Evolutionary conservation across 108 stramenopile genomes (phyloP).

Genomic region (Fragilaria crotonensis): DNA sequence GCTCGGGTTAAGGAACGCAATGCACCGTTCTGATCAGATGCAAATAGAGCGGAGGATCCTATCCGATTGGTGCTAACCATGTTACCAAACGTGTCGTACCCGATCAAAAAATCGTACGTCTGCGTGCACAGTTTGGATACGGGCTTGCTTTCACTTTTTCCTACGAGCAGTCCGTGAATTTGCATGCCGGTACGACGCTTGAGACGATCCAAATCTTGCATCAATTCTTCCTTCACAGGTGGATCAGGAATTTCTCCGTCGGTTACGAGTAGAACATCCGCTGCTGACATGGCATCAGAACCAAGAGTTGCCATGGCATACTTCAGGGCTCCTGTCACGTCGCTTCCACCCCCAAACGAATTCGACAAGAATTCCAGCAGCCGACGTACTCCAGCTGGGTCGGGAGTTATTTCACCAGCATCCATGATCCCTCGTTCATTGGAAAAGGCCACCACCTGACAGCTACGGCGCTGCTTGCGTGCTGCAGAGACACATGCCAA

Average conservation of each 20-base stretch:
- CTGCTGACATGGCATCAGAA: slow-evolving; percentile 30
- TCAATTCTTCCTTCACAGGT: slow-evolving; percentile 39
- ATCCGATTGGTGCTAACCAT: not conserved
- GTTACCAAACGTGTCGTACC: slow-evolving; percentile 25
- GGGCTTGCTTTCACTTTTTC: slow-evolving; percentile 52
- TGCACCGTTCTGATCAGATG: not conserved
- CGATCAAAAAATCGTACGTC: slow-evolving; percentile 50
- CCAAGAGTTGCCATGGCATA: slow-evolving; percentile 28
- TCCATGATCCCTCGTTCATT: slow-evolving; percentile 44
- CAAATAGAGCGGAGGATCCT: slow-evolving; percentile 1
- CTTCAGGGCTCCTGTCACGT: slow-evolving; percentile 64
- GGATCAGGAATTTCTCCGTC: slow-evolving; percentile 80
- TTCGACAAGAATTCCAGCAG: slow-evolving; percentile 58
- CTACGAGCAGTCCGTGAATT: slow-evolving; percentile 62
- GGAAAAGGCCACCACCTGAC: slow-evolving; percentile 63
- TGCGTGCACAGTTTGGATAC: slow-evolving; percentile 46
- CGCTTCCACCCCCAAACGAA: slow-evolving; percentile 73
- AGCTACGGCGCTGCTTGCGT: slow-evolving; percentile 47
- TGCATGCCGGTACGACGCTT: slow-evolving; percentile 39
- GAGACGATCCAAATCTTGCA: slow-evolving; percentile 44
- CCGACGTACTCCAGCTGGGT: slow-evolving; percentile 34
- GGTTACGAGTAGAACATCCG: slow-evolving; percentile 66
- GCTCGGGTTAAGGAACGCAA: not conserved
- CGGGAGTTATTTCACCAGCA: slow-evolving; percentile 30
- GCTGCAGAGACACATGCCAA: slow-evolving; percentile 56